These are phyloP conservation scores for Pogostemon cablin DNA, from an alignment of 257 asterid species.

Conservation along the genomic window DNA sequence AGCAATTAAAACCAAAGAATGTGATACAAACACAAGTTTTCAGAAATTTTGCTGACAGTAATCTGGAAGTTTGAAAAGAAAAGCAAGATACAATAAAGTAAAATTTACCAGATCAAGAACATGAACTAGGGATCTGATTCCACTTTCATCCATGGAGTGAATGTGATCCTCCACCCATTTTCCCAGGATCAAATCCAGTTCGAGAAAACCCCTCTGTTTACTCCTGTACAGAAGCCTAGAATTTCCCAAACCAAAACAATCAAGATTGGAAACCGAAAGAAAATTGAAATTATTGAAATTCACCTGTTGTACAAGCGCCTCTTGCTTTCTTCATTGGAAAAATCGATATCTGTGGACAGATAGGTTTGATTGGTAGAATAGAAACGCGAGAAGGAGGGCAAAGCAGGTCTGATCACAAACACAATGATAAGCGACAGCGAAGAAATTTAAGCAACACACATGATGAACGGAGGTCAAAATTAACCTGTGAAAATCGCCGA, in stretches of 20 bases:
- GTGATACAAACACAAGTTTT: no score
- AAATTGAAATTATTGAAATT: not conserved
- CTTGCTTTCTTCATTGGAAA: constrained; percentile 74
- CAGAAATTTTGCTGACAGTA: no score
- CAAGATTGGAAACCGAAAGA: constrained; percentile 4
- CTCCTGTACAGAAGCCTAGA: constrained; percentile 84
- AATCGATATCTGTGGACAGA: constrained; percentile 52
- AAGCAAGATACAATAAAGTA: no score
- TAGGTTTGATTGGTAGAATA: constrained; percentile 47
- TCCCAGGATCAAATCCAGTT: constrained; percentile 87
- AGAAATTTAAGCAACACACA: not conserved
- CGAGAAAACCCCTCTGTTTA: constrained; percentile 90
- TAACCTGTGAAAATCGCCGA: constrained; percentile 9
- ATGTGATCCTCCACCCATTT: constrained; percentile 91
- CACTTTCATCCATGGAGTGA: constrained; percentile 71
- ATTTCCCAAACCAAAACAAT: constrained; percentile 16
- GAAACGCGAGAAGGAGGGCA: constrained; percentile 50
- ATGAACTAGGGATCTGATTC: constrained; percentile 68
- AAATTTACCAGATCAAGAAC: constrained; percentile 74
- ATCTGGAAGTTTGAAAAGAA: no score
- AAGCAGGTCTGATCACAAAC: constrained; percentile 41
- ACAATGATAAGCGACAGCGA: not conserved
- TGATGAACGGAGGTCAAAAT: not conserved
- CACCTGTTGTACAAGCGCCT: constrained; percentile 84
- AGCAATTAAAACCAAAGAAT: no score